phyloP scores from a whole-genome alignment of 2,329 filamentous ascomycete species.

The Pyrenophora teres region DNA sequence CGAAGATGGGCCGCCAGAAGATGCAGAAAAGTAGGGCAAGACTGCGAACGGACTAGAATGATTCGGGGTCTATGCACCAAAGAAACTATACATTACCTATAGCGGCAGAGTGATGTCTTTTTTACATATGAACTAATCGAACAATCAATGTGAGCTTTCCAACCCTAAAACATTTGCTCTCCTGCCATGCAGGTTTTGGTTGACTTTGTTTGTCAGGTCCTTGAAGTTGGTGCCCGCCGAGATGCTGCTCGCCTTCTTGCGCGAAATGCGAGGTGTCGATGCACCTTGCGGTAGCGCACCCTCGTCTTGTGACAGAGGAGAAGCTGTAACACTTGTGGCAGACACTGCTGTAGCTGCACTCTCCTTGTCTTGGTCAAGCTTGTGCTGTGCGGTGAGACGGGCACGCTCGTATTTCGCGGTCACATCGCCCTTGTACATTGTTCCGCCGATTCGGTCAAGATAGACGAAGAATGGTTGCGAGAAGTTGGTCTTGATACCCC shows the following conservation, averaged over 20 bases:
- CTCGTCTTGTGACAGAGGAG: slow-evolving; percentile 31
- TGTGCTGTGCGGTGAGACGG: slow-evolving; percentile 60
- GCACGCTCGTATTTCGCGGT: slow-evolving; percentile 63
- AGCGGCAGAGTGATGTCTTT: slow-evolving; percentile 18
- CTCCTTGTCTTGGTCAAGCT: slow-evolving; percentile 57
- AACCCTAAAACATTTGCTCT: slow-evolving; percentile 53
- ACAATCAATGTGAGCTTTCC: slow-evolving; percentile 48
- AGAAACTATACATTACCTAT: slow-evolving; percentile 44
- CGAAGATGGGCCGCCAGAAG: slow-evolving; percentile 8
- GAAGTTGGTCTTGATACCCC: slow-evolving; percentile 97
- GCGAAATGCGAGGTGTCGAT: slow-evolving; percentile 46
- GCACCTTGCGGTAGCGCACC: slow-evolving; percentile 32
- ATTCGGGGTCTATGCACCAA: slow-evolving; percentile 20
- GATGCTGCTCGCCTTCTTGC: slow-evolving; percentile 50
- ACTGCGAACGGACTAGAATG: slow-evolving; percentile 25
- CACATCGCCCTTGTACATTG: slow-evolving; percentile 74
- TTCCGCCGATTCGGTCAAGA: slow-evolving; percentile 84
- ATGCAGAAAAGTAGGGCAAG: slow-evolving; percentile 31
- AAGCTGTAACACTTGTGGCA: slow-evolving; percentile 17
- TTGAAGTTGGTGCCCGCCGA: slow-evolving; percentile 51
- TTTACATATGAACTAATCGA: slow-evolving; percentile 15
- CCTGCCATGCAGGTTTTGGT: slow-evolving; percentile 53
- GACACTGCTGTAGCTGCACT: slow-evolving; percentile 24
- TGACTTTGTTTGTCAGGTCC: slow-evolving; percentile 52
- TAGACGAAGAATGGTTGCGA: slow-evolving; percentile 93